A percentile compares a stretch with the other conserved stretches of the same genome.
Evolutionary conservation across 257 asterid genomes (phyloP).

Genomic region (Apocynum venetum): DNA sequence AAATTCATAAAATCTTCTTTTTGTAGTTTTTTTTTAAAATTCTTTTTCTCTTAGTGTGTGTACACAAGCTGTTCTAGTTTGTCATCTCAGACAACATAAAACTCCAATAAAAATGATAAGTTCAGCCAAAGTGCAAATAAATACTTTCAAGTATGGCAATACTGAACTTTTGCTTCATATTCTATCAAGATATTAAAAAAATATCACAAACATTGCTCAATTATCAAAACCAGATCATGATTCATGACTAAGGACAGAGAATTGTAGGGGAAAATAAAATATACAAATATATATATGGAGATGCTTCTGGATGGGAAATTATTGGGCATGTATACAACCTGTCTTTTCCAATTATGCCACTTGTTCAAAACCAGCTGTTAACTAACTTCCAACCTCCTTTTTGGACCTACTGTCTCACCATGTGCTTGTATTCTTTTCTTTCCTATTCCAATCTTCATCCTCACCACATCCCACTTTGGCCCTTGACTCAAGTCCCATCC

Average conservation of each 20-base stretch:
- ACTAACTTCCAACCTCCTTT: conserved; percentile 44
- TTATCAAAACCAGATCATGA: too few species aligned
- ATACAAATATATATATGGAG: conserved; percentile 21
- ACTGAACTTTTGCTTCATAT: too few species aligned
- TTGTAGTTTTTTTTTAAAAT: too few species aligned
- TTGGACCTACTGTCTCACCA: conserved; percentile 41
- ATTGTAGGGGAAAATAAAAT: neutral
- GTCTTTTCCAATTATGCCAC: conserved; percentile 69
- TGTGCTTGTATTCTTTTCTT: conserved; percentile 50
- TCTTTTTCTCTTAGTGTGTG: too few species aligned
- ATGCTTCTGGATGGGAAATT: conserved; percentile 60
- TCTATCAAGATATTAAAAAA: too few species aligned
- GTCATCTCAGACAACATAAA: too few species aligned
- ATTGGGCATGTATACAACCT: conserved; percentile 60
- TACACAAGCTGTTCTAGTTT: too few species aligned
- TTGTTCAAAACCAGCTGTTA: conserved; percentile 58
- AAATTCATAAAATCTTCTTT: too few species aligned
- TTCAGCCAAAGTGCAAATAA: too few species aligned
- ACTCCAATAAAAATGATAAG: too few species aligned
- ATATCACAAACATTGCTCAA: too few species aligned
- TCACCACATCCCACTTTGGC: conserved; percentile 38
- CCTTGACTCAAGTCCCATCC: conserved; percentile 37
- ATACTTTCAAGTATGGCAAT: too few species aligned
- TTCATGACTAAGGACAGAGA: conserved; percentile 25
- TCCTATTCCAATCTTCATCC: conserved; percentile 32